These are phyloP conservation scores for Aspergillus affinis DNA, from an alignment of 495 filamentous ascomycete species.

Conservation along the genomic window DNA sequence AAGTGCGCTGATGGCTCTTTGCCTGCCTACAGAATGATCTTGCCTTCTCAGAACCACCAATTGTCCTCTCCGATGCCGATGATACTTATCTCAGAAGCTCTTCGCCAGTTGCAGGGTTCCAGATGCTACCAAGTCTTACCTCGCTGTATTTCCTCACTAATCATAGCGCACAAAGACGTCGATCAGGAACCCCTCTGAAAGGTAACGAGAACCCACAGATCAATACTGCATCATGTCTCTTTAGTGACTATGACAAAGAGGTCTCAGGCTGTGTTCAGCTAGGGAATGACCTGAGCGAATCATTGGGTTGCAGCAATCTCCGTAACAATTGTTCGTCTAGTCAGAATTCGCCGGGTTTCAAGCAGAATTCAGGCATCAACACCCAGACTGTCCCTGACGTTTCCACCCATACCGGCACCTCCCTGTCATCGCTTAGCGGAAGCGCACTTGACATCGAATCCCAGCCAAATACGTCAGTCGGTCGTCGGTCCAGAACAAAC, in stretches of 20 bases:
- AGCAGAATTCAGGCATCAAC: neutral
- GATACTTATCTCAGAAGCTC: conserved; percentile 26
- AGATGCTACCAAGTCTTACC: conserved; percentile 13
- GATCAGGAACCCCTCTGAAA: neutral
- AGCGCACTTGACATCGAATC: neutral
- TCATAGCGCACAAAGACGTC: neutral
- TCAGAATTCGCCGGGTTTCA: neutral
- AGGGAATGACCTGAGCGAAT: neutral
- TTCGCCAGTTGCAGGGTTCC: conserved; percentile 32
- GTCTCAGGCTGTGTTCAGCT: neutral
- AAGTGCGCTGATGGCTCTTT: neutral
- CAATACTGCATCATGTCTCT: no score
- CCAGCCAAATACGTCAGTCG: neutral
- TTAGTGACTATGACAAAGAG: neutral
- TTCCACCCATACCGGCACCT: neutral
- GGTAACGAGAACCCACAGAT: neutral
- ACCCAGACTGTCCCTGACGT: neutral
- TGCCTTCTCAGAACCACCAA: neutral
- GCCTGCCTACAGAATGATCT: neutral
- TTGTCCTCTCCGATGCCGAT: conserved; percentile 8
- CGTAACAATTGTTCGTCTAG: neutral
- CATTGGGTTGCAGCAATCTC: neutral
- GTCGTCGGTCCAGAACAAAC: neutral
- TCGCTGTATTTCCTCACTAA: neutral
- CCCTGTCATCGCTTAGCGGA: no score